Evolutionary conservation across 306 rosid genomes (phyloP).

Genomic region (Malus sylvestris): DNA sequence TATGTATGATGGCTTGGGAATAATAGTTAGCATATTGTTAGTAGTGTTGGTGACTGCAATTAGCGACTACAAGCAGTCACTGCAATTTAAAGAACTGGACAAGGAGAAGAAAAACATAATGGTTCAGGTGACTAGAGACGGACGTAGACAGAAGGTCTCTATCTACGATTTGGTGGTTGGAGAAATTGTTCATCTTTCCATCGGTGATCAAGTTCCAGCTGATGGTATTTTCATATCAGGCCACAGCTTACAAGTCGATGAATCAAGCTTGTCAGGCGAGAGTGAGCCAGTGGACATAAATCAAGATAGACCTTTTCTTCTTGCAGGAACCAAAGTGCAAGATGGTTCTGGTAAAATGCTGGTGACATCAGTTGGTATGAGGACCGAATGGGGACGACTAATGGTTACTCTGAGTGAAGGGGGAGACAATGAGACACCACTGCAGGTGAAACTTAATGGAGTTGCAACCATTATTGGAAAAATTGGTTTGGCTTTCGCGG

Average conservation of each 20-base stretch:
- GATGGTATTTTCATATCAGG: conserved; percentile 80
- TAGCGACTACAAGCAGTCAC: conserved; percentile 75
- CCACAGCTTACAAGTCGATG: conserved; percentile 56
- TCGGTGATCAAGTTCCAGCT: conserved; percentile 82
- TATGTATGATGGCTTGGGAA: conserved; percentile 85
- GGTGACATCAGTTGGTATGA: conserved; percentile 77
- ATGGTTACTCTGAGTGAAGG: conserved; percentile 81
- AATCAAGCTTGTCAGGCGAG: conserved; percentile 88
- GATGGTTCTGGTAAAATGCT: conserved; percentile 88
- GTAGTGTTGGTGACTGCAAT: conserved; percentile 75
- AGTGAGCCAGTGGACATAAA: conserved; percentile 56
- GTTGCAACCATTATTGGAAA: conserved; percentile 90
- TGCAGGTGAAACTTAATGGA: conserved; percentile 89
- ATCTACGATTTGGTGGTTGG: conserved; percentile 74
- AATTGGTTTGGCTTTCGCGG: conserved; percentile 71
- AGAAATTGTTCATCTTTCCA: conserved; percentile 66
- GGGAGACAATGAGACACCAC: conserved; percentile 87
- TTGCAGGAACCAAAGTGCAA: conserved; percentile 76
- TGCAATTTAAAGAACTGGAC: conserved; percentile 82
- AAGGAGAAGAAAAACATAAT: conserved; percentile 70
- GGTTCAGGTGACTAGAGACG: conserved; percentile 74
- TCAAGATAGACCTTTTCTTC: conserved; percentile 46
- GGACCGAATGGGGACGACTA: conserved; percentile 95
- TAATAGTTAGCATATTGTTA: conserved; percentile 55
- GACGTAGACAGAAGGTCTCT: conserved; percentile 62